Evolutionary conservation across 2,329 filamentous ascomycete species (phyloP), one percentile per base, ranked within the genome.

Genomic region (Exophiala lecanii-corni): DNA sequence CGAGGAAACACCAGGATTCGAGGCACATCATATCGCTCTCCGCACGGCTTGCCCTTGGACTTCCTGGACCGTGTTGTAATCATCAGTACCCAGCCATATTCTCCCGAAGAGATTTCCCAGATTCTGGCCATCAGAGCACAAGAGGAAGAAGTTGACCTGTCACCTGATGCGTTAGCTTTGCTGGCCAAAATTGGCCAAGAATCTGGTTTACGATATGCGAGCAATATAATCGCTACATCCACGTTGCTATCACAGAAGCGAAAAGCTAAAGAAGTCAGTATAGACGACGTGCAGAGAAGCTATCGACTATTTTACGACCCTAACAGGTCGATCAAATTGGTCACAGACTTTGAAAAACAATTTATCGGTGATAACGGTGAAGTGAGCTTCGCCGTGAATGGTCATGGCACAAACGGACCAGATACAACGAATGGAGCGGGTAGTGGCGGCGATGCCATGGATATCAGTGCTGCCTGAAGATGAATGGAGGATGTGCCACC

Each of bases 21-120:
- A 21, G 92, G 92, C 45, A 98, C 92, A 43, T 86, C 87, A 64
- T 96, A 97, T 70, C 83, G 81, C 57, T 92, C 86, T 57, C 92
- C 92, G 2, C 92, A 98, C 64, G 92, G 92, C 19, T 74, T 98
- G 32, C 92, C 92, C 0, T 79, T 97, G 34, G 92, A 98, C 68
- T 95, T 98, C 67, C 76, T 98, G 36, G 92, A 98, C 65, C 84
- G 92, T 15, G 86, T 97, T 21, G 87, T 94, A 58, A 98, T 98
- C 61, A 87, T 98, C 63, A 92, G 87, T 71, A 98, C 92, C 5
- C 85, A 92, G 57, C 68, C 84, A 17, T 98, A 98, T 70, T 74
- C 71, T 26, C 66, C 75, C 5, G 86, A 94, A 34, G 88, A 98
- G 64, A 88, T 98, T 62, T 82, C 85, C 56, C 85, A 97, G 65